phyloP scores from a whole-genome alignment of 352 stramenopile genomes.

The Phytopythium montanum region DNA sequence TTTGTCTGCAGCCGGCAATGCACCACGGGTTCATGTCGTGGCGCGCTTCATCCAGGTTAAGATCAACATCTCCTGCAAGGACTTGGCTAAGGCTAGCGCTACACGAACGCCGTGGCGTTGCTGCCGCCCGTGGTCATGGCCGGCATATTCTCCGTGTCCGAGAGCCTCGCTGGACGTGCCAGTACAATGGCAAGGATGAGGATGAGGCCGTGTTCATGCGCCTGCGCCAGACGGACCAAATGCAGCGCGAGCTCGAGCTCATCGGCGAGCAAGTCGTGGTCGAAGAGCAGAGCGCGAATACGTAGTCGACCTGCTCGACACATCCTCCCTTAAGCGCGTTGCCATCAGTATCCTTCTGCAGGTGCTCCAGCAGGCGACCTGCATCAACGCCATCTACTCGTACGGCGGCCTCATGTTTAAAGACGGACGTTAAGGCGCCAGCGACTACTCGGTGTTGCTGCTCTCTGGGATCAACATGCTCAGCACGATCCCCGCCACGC shows the following conservation, averaged over 20 bases:
- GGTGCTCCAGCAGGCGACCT: constrained; percentile 28
- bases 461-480: constrained; percentile 31
- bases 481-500: constrained; percentile 25
- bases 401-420: constrained; percentile 33
- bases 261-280: constrained; percentile 31
- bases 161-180: constrained; percentile 31
- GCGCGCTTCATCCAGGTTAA: constrained; percentile 20
- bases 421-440: constrained; percentile 19
- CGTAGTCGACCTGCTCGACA: constrained; percentile 24
- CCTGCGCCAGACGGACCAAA: constrained; percentile 22
- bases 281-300: constrained; percentile 8
- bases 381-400: constrained; percentile 28
- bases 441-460: constrained; percentile 19
- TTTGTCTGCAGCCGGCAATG: constrained; percentile 20
- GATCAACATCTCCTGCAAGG: constrained; percentile 23
- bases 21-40: constrained; percentile 20
- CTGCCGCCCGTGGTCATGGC: constrained; percentile 20
- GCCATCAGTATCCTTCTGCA: constrained; percentile 23
- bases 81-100: constrained; percentile 19
- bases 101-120: constrained; percentile 25
- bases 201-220: constrained; percentile 19
- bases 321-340: constrained; percentile 18
- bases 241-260: constrained; percentile 22
- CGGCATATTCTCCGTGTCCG: constrained; percentile 28
- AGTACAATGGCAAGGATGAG: constrained; percentile 20